Base-by-base conservation (phyloP, 257 asterid species). In the Scutellaria barbata region DNA sequence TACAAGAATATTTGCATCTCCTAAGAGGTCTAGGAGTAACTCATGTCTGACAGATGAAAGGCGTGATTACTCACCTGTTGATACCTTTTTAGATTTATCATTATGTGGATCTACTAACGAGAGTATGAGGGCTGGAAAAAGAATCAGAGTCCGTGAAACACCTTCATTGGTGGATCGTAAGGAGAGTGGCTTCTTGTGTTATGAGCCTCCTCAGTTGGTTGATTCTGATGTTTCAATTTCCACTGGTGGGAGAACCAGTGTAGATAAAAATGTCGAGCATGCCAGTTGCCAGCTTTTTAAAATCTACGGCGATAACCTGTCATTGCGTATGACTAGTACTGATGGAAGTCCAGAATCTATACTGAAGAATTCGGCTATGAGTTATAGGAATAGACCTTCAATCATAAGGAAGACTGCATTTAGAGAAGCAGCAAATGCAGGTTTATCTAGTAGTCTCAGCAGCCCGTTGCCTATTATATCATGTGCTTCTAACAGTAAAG, bases 351-450 rank as follows among this genome's bases (percentile, higher is more conserved):
- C 96, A 5, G 95, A 81, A 53, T 84, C 84, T 68, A 20, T 84
- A 75, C 72, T 87, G 83, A 90, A 86, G 77, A 83, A 76, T 78
- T 90, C 94, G 1, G 92, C 94, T 13, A 63, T 74, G 83, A 82
- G 86, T 81, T 88, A 88, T 78, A 84, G 79, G 79, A 74, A 84
- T 58, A 88, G 86, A 48, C 97, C 97, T 43, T 88, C 96, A 62
- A 86, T 90, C 42, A 82, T 90, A 63, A 83, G 92, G 50, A 87
- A 67, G 89, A 86, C 55, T 70, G 16, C 51, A 59, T 51, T 42
- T 12, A 72, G 53, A 73, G 69, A 80, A 66, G 47, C 54, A 6
- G 78, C 56, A 17, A 57, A 72, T 74, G 76, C 71, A 10, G 74
- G 52, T 43, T 54, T 16, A 78, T 68, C 75, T 14, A 57, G 77